Evolutionary conservation across 208 protist genomes (phyloP), one percentile per base, ranked within the genome.

Genomic region (Crithidia bombi): DNA sequence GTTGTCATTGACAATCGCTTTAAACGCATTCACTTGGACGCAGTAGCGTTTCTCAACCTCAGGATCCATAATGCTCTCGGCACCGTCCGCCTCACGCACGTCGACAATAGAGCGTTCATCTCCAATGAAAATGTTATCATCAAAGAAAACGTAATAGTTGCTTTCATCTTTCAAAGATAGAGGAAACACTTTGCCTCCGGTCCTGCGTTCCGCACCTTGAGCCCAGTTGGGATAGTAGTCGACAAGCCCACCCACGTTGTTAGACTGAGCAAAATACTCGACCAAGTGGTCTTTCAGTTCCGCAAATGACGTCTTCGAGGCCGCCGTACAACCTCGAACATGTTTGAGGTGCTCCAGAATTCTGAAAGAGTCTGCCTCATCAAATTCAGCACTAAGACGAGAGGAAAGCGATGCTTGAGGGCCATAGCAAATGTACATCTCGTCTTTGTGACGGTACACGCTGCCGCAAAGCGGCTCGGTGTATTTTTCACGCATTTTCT

Each of bases 161-260:
- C 33, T 35, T 2, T 70, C 56, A 5, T 75, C 73, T 0, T 77
- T 65, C 63, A 59, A 59, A 21, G 49, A 23, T 17, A 95, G 76
- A 5, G 92, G 86, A 62, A 90, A 97, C 0, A 97, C 82, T 65
- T 97, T 97, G 26, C 92, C 92, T 0, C 85, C 89, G 49, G 50
- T 79, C 21, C 92, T 85, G 12, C 82, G 73, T 65, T 97, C 89
- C 5, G 84, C 92, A 9, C 63, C 73, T 51, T 92, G 86, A 32
- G 92, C 89, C 90, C 92, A 97, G 58, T 72, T 85, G 0, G 87
- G 87, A 71, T 97, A 97, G 75, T 95, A 97, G 51, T 97, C 92
- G 10, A 97, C 85, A 43, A 97, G 71, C 17, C 92, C 92, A 14
- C 80, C 86, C 19, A 96, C 75, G 46, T 85, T 78, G 39, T 89